phyloP scores from a whole-genome alignment of 169 alveolate genomes.

The Toxoplasma gondii region DNA sequence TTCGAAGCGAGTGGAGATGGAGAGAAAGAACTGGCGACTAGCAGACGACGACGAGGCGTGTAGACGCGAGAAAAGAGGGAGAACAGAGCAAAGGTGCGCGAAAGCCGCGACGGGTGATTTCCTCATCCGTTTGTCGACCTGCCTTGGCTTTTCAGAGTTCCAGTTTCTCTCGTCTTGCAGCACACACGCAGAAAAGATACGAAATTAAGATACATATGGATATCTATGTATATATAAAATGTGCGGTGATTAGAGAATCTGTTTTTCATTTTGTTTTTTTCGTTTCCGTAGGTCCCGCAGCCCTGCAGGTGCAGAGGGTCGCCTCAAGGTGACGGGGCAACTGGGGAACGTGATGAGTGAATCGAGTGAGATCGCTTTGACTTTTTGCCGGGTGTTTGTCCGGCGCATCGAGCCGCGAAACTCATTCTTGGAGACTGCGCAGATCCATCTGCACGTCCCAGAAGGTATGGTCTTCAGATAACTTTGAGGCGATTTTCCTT shows the following conservation, averaged over 20 bases:
- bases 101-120: no score
- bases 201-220: no score
- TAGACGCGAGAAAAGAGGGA: background rate
- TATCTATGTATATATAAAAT: background rate
- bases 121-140: no score
- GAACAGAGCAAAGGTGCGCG: background rate
- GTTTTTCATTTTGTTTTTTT: background rate
- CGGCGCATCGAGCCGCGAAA: conserved; percentile 73
- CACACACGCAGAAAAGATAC: no score
- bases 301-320: conserved; percentile 44
- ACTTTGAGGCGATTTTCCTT: background rate
- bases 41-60: background rate
- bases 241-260: background rate
- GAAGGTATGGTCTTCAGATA: conserved; percentile 75
- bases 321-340: conserved; percentile 91
- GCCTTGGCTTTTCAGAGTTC: no score
- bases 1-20: background rate
- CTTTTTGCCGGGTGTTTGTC: conserved; percentile 85
- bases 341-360: conserved; percentile 94
- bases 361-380: conserved; percentile 91
- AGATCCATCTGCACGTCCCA: conserved; percentile 92
- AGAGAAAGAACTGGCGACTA: background rate
- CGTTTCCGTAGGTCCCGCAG: conserved; percentile 8
- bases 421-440: conserved; percentile 81
- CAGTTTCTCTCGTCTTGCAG: no score